Evolutionary conservation across 345 rosid species (phyloP), one percentile per base, ranked within the genome.

Genomic region (Psidium guajava): DNA sequence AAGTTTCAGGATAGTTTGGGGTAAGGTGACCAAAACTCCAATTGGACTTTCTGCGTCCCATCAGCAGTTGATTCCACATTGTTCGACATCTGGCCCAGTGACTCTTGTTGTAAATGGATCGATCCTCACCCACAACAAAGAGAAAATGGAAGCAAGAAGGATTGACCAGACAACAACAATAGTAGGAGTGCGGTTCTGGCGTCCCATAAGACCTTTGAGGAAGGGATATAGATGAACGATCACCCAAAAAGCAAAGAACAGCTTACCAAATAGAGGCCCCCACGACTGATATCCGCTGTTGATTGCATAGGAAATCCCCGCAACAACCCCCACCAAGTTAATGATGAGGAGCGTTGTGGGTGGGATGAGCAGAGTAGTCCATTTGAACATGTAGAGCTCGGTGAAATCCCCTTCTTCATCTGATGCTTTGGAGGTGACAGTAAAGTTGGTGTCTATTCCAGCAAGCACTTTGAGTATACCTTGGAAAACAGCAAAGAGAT

Each of bases 121-220:
- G 64, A 96, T 57, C 86, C 98, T 89, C 74, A 96, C 97, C 98
- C 98, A 96, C 86, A 96, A 74, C 88, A 96, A 85, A 5, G 98
- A 95, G 91, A 96, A 96, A 73, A 96, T 95, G 11, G 98, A 96
- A 47, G 98, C 98, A 69, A 96, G 92, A 50, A 96, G 96, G 84
- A 96, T 89, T 3, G 98, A 96, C 98, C 98, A 96, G 56, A 96
- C 98, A 2, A 96, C 94, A n/a, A 96, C 96, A 25, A 96, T 94
- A 83, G 98, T 96, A 20, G 98, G 98, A 59, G 96, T 96, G 25
- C 98, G 91, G 93, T 96, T 95, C 86, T 96, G 98, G 73, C 95
- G 92, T 42, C 98, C 98, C 98, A 96, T 95, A 88, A 96, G 89
- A 90, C 98, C 98, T 90, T 95, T 95, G 36, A 96, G 96, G 96